These are phyloP conservation scores for Leishmania guyanensis DNA, from an alignment of 208 protist genomes.

Conservation along the genomic window DNA sequence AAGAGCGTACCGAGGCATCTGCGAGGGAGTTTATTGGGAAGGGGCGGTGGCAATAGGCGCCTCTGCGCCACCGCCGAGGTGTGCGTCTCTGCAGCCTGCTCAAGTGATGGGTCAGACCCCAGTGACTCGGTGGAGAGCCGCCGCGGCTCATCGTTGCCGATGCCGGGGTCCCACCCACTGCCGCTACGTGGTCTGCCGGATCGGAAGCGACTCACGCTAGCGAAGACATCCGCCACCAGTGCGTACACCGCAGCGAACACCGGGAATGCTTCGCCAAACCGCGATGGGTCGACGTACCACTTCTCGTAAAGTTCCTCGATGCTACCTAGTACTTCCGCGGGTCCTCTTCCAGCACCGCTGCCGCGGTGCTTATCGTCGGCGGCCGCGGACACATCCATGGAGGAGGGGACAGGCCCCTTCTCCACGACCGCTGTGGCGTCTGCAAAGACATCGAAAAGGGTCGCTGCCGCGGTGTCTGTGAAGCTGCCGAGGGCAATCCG, in stretches of 20 bases:
- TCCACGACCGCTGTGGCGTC: conserved; percentile 19
- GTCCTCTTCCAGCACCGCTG: background rate
- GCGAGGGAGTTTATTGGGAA: background rate
- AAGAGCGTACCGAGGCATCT: background rate
- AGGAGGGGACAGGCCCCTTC: background rate
- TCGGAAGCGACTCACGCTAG: conserved; percentile 14
- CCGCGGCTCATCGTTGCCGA: background rate
- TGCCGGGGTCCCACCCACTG: background rate
- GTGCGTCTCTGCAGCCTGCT: background rate
- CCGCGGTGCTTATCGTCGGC: background rate
- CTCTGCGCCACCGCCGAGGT: background rate
- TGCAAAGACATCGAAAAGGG: conserved; percentile 45
- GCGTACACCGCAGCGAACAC: conserved; percentile 55
- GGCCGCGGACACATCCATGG: background rate
- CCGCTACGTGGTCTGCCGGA: background rate
- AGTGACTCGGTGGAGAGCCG: background rate
- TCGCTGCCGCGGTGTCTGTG: conserved; percentile 44
- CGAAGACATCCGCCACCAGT: conserved; percentile 52
- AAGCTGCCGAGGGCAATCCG: conserved; percentile 70
- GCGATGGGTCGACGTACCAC: conserved; percentile 40
- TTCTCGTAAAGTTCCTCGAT: conserved; percentile 42
- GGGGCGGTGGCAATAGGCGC: background rate
- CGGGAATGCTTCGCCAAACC: conserved; percentile 66
- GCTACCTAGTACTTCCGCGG: conserved; percentile 14
- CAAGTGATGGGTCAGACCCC: background rate